Evolutionary conservation across 768 basidiomycete genomes (phyloP).

Genomic region (Suillus subalutaceus): DNA sequence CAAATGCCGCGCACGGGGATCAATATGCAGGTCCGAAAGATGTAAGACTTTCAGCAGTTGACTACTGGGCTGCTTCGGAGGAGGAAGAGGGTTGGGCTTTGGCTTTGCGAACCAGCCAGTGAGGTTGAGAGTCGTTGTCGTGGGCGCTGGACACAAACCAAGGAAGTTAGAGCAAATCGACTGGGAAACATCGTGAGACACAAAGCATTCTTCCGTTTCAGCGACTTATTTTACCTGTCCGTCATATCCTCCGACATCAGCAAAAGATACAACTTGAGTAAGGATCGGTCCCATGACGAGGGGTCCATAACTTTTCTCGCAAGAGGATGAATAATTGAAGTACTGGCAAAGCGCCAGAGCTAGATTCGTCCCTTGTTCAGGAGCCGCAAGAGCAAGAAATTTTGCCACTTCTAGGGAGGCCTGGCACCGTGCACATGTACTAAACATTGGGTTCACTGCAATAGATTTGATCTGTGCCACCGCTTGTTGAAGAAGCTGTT

Average conservation of each 20-base stretch:
- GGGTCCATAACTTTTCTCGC: constrained; percentile 50
- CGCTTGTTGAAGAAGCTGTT: constrained; percentile 52
- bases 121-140: constrained; percentile 61
- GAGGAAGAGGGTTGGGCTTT: constrained; percentile 70
- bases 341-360: constrained; percentile 61
- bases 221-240: constrained; percentile 54
- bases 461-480: constrained; percentile 61
- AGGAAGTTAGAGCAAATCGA: constrained; percentile 65
- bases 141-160: constrained; percentile 55
- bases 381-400: constrained; percentile 65
- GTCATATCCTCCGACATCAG: constrained; percentile 72
- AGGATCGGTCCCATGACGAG: constrained; percentile 58
- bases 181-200: constrained; percentile 31
- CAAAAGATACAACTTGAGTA: constrained; percentile 73
- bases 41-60: constrained; percentile 73
- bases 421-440: constrained; percentile 61
- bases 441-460: constrained; percentile 53
- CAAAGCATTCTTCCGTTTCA: not conserved
- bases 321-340: constrained; percentile 55
- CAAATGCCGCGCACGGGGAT: constrained; percentile 53
- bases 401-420: constrained; percentile 65
- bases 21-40: constrained; percentile 77
- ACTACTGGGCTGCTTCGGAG: constrained; percentile 59
- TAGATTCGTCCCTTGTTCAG: constrained; percentile 59
- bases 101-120: constrained; percentile 77